Percentiles rank a stretch among this genome's conserved stretches.
Evolutionary conservation across 352 stramenopile genomes (phyloP).

Genomic region (Phytophthora sojae): DNA sequence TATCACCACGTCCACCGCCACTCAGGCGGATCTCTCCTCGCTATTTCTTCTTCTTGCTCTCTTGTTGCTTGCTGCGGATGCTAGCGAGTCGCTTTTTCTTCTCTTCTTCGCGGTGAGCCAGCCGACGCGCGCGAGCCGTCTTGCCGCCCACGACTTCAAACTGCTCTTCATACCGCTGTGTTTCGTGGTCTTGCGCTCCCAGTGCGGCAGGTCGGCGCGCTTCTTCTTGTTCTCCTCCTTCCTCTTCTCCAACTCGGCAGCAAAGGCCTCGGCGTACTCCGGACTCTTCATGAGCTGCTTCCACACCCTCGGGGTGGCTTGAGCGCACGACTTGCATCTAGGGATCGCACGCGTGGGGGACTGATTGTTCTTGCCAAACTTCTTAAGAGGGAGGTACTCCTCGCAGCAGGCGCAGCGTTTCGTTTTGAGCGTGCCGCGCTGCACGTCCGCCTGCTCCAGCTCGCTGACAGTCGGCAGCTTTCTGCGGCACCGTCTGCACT

Average conservation of each 20-base stretch:
- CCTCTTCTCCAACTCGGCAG: constrained; percentile 8
- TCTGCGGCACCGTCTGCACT: constrained; percentile 22
- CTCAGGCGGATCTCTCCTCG: neutral
- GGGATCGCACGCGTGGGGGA: constrained; percentile 5
- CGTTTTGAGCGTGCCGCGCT: constrained; percentile 6
- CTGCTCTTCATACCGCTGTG: constrained; percentile 19
- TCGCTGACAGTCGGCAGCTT: constrained; percentile 13
- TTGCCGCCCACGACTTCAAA: constrained; percentile 17
- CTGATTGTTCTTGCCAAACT: constrained; percentile 10
- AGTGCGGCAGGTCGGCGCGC: constrained; percentile 3
- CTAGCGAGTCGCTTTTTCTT: constrained; percentile 9
- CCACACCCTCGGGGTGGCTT: constrained; percentile 7
- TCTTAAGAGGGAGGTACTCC: constrained; percentile 6
- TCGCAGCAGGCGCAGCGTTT: constrained; percentile 20
- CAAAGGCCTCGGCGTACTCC: constrained; percentile 5
- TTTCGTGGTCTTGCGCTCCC: constrained; percentile 22
- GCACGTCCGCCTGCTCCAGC: neutral
- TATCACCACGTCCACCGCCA: neutral
- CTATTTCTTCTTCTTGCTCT: constrained; percentile 7
- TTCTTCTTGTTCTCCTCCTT: constrained; percentile 1
- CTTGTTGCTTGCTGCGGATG: neutral
- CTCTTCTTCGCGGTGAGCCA: constrained; percentile 4
- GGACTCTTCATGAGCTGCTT: neutral
- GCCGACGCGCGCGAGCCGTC: constrained; percentile 15
- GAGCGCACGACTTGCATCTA: constrained; percentile 21